Evolutionary conservation across 2,329 filamentous ascomycete species (phyloP).

Genomic region (Trichoderma lentiforme): DNA sequence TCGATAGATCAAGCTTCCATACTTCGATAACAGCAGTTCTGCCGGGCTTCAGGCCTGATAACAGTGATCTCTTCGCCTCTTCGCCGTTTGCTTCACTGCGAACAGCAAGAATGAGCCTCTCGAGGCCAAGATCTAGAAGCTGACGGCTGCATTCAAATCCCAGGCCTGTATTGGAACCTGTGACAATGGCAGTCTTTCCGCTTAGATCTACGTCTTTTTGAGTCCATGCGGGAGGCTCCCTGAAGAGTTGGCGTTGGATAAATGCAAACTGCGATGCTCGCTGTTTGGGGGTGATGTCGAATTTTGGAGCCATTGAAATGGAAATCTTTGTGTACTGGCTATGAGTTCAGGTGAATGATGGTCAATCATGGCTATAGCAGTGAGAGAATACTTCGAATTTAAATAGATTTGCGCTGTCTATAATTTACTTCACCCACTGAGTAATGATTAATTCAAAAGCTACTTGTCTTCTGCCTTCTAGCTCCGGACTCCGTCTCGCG

Average conservation of each 20-base stretch:
- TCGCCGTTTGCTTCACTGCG: slow-evolving; percentile 1
- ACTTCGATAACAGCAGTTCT: not conserved
- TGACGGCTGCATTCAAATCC: not conserved
- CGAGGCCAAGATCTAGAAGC: not conserved
- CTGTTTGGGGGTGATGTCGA: not conserved
- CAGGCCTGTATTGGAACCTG: not conserved
- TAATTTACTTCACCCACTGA: not conserved
- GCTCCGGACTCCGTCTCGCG: not conserved
- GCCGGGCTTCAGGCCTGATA: not conserved
- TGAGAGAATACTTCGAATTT: not conserved
- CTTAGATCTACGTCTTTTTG: not conserved
- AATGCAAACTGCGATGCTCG: not conserved
- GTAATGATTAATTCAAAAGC: not conserved
- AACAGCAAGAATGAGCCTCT: not conserved
- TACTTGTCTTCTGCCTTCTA: not conserved
- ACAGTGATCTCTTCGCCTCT: not conserved
- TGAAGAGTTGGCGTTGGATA: not conserved
- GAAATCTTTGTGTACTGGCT: not conserved
- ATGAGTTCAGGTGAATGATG: no score
- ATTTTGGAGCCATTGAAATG: not conserved
- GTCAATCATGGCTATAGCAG: not conserved
- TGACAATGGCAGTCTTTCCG: slow-evolving; percentile 4
- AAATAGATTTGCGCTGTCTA: not conserved
- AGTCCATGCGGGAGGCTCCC: not conserved
- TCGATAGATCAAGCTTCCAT: not conserved